Evolutionary conservation across 345 rosid species (phyloP), one percentile per base, ranked within the genome.

Genomic region (Linum usitatissimum): DNA sequence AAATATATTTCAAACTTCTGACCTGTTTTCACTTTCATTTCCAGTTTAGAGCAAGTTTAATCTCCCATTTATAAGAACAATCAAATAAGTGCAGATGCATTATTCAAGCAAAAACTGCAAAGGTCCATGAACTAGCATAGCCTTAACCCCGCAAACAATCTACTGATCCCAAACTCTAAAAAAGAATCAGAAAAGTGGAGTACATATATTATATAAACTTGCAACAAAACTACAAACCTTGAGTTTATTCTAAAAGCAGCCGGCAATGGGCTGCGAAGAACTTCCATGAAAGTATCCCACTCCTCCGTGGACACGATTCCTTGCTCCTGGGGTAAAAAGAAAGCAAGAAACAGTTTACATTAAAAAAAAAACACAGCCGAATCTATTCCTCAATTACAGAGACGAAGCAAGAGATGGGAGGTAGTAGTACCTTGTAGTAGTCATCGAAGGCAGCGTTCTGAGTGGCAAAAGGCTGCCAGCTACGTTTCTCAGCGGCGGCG

Each of bases 161-260:
- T 0, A 4, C 6, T 34, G 38, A 34, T 34, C 6, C 3, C 30
- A 31, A 31, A 0, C 0, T 18, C 15, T 2, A 18, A 30, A 19
- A 10, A 23, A 23, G 28, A 23, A 23, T 23, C 28, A 23, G 28
- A 23, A 23, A 23, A 23, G 28, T 23, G 2, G 28, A 23, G 28
- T 23, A 23, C 2, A 15, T 6, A 23, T 23, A 15, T 6, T 1
- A 20, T 14, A 18, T 12, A 3, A 28, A 45, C 13, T 9, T 3
- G 51, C 51, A 30, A 57, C 15, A 55, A 42, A 9, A 19, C 6
- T 40, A 5, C 9, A 12, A 54, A 85, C 99, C 88, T 86, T 28
- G 97, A 84, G 66, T 93, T 87, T 59, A 93, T 91, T 71, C 99
- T 77, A 79, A 93, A 93, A 68, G 97, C 96, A 64, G 97, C 82